Base-by-base conservation (phyloP, 352 stramenopile genomes). In the Aphanomyces euteiches region DNA sequence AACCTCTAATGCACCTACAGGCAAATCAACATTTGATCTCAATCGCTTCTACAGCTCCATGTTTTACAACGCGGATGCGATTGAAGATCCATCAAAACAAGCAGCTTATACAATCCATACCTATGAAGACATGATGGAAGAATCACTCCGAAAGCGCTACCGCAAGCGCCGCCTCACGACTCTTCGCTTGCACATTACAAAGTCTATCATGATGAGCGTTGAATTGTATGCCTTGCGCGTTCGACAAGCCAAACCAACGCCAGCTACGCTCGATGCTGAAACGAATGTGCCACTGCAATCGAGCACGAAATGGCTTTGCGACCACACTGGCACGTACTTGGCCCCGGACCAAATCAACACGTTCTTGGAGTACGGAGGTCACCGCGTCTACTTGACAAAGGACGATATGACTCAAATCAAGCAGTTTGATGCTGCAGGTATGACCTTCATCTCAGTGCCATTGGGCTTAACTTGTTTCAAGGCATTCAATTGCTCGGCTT, bases 221-320 rank as follows among this genome's bases (percentile, higher is more conserved):
- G 87, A 92, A 47, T 34, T 94, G 19, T 94, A 92, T 66, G 76
- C 83, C 0, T 70, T 90, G 8, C 77, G 77, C 4, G 74, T 94
- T 38, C 63, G 74, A 3, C 85, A 92, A 72, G 74, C 77, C 37
- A 92, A 92, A 66, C 85, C 77, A 36, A 79, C 75, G 6, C 81
- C 87, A 0, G 72, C 92, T 17, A 72, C 80, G 28, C 69, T 94
- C 15, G 83, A 92, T n/a, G 84, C 84, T 10, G 79, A 75, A 15
- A 91, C 82, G 8, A 94, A 94, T 63, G 75, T 61, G 5, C 82
- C 84, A n/a, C 75, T 94, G 15, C 90, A 90, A 76, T 83, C 77
- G 19, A 83, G 90, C 67, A 92, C 83, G 8, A 94, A 94, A 66
- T 94, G 87, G 87, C 80, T 94, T 40, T 94, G 87, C 58, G 81